phyloP scores from a whole-genome alignment of 257 asterid genomes.

The Cruciata laevipes region DNA sequence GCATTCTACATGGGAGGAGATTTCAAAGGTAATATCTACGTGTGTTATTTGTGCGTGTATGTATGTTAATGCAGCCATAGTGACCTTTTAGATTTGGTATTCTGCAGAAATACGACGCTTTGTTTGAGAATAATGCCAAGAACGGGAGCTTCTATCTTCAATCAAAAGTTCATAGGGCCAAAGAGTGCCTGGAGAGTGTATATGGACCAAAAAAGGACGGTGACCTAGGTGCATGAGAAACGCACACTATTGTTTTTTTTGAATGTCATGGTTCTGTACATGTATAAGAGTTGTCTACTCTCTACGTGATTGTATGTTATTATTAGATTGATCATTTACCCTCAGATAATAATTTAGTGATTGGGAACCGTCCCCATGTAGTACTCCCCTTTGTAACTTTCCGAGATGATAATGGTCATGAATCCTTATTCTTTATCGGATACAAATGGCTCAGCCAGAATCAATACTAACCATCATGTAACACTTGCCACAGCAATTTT shows the following conservation, averaged over 20 bases:
- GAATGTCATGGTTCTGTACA: slow-evolving; percentile 2
- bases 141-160: slow-evolving; percentile 48
- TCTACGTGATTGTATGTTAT: background rate
- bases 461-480: too few relatives aligned
- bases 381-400: background rate
- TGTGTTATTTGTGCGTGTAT: background rate
- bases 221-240: background rate
- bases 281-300: background rate
- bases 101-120: slow-evolving; percentile 35
- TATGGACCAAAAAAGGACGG: background rate
- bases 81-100: background rate
- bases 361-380: background rate
- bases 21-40: slow-evolving; percentile 25
- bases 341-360: background rate
- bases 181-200: slow-evolving; percentile 31
- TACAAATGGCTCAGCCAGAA: too few relatives aligned
- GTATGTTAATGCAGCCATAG: background rate
- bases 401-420: too few relatives aligned
- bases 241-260: background rate
- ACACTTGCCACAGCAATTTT: too few relatives aligned
- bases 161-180: slow-evolving; percentile 45
- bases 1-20: slow-evolving; percentile 40
- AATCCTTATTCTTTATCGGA: too few relatives aligned
- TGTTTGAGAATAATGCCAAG: slow-evolving; percentile 42
- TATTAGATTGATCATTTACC: background rate